A percentile compares a stretch with the other conserved stretches of the same genome.
phyloP scores from a whole-genome alignment of 2,329 filamentous ascomycete species.

The Botrytis paeoniae region DNA sequence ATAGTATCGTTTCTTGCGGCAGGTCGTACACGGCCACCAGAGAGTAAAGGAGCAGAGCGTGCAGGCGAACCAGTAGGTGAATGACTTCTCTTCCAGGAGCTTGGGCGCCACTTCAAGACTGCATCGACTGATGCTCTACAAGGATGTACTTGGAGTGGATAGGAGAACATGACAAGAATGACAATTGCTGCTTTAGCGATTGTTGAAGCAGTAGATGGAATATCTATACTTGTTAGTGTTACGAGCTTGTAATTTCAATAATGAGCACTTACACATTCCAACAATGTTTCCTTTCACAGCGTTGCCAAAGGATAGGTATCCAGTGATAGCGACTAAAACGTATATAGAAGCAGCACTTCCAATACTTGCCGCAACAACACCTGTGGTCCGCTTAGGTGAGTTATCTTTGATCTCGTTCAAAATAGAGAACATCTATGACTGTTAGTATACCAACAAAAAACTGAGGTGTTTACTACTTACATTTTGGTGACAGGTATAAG shows the following conservation, averaged over 20 bases:
- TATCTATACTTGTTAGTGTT: constrained; percentile 45
- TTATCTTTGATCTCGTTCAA: constrained; percentile 90
- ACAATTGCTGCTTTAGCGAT: constrained; percentile 95
- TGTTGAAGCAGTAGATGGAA: constrained; percentile 75
- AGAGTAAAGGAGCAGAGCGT: constrained; percentile 41
- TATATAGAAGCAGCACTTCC: constrained; percentile 86
- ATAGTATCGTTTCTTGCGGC: constrained; percentile 58
- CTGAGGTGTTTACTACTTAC: constrained; percentile 46
- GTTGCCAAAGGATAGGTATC: constrained; percentile 93
- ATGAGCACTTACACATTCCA: constrained; percentile 71
- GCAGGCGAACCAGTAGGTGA: constrained; percentile 38
- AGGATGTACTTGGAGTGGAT: constrained; percentile 92
- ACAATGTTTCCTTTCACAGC: constrained; percentile 90
- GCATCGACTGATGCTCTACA: constrained; percentile 94
- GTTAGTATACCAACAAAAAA: constrained; percentile 32
- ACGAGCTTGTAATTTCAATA: constrained; percentile 1
- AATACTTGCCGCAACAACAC: constrained; percentile 79
- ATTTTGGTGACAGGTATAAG: constrained; percentile 99
- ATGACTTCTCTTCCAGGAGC: constrained; percentile 39
- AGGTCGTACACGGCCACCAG: constrained; percentile 47
- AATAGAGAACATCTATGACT: constrained; percentile 88
- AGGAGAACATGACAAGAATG: constrained; percentile 91
- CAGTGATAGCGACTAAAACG: constrained; percentile 87
- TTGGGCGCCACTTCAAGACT: constrained; percentile 86
- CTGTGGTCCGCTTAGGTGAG: constrained; percentile 66